Evolutionary conservation across 2,329 filamentous ascomycete genomes (phyloP).

Genomic region (Berkeleyomyces basicola): DNA sequence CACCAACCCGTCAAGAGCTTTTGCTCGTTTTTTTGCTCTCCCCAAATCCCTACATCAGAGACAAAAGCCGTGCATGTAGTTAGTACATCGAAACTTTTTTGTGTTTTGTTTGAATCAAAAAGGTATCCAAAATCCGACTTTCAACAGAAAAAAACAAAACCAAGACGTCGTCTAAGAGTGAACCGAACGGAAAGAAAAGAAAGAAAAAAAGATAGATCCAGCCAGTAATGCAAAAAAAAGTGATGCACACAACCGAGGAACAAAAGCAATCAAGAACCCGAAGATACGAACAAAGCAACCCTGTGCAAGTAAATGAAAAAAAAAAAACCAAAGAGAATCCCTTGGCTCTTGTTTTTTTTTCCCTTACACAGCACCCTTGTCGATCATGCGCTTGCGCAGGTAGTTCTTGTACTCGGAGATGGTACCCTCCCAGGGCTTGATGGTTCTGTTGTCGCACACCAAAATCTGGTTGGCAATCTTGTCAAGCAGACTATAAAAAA

Average conservation of each 20-base stretch:
- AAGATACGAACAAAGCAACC: background rate
- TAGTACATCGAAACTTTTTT: background rate
- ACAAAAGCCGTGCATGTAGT: background rate
- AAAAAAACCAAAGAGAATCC: background rate
- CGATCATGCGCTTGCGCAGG: constrained; percentile 97
- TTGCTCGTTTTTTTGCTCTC: too few relatives aligned
- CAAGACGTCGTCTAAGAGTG: background rate
- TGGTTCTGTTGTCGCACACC: constrained; percentile 96
- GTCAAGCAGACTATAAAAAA: constrained; percentile 60
- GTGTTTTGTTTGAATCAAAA: background rate
- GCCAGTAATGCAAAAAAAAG: background rate
- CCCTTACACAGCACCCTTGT: constrained; percentile 61
- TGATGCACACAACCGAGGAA: background rate
- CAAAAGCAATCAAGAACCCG: background rate
- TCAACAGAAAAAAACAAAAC: background rate
- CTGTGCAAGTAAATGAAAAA: background rate
- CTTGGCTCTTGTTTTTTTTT: background rate
- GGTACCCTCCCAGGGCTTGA: constrained; percentile 70
- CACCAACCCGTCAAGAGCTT: too few relatives aligned
- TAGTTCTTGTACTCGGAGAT: constrained; percentile 98
- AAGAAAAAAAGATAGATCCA: background rate
- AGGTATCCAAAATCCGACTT: constrained; percentile 2
- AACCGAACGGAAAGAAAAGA: background rate
- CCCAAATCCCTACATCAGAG: background rate
- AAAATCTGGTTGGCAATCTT: constrained; percentile 99